Conservation (phyloP, 108 stramenopile genomes). For the Nitzschia putrida region DNA sequence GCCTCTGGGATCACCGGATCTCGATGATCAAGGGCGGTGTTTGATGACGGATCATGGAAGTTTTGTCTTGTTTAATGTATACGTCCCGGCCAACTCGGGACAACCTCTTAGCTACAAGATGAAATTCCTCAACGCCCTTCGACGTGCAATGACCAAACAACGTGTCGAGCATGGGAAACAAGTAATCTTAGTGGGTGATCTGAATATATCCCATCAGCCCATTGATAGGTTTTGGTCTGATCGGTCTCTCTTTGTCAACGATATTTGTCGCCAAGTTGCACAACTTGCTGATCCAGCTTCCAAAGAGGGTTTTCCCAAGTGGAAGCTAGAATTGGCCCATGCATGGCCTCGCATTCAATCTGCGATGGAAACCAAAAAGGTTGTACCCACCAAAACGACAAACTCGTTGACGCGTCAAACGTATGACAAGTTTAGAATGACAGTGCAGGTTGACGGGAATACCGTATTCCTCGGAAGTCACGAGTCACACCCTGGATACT, state of each 20-base stretch:
- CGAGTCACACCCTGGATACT: slow-evolving; percentile 58
- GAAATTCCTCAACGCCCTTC: slow-evolving; percentile 82
- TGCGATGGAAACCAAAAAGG: slow-evolving; percentile 57
- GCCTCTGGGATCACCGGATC: slow-evolving; percentile 57
- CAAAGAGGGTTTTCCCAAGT: slow-evolving; percentile 40
- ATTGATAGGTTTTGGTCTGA: slow-evolving; percentile 71
- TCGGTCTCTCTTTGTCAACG: slow-evolving; percentile 56
- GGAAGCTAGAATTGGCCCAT: slow-evolving; percentile 66
- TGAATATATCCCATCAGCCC: slow-evolving; percentile 72
- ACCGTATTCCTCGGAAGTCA: slow-evolving; percentile 62
- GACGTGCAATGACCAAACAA: slow-evolving; percentile 67
- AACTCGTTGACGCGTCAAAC: slow-evolving; percentile 72
- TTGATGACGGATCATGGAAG: slow-evolving; percentile 90
- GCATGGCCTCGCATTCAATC: slow-evolving; percentile 62
- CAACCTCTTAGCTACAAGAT: slow-evolving; percentile 66
- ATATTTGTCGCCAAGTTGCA: slow-evolving; percentile 44
- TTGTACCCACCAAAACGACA: slow-evolving; percentile 59
- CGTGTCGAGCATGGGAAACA: slow-evolving; percentile 49
- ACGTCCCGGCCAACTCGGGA: slow-evolving; percentile 77
- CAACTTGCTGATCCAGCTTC: not conserved
- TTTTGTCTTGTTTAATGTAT: slow-evolving; percentile 89
- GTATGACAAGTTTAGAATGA: slow-evolving; percentile 72
- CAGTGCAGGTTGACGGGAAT: slow-evolving; percentile 52
- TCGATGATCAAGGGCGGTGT: slow-evolving; percentile 87
- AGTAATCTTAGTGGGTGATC: slow-evolving; percentile 87